These are phyloP conservation scores for Nakataea oryzae DNA, from an alignment of 2,329 filamentous ascomycete species.

Conservation along the genomic window DNA sequence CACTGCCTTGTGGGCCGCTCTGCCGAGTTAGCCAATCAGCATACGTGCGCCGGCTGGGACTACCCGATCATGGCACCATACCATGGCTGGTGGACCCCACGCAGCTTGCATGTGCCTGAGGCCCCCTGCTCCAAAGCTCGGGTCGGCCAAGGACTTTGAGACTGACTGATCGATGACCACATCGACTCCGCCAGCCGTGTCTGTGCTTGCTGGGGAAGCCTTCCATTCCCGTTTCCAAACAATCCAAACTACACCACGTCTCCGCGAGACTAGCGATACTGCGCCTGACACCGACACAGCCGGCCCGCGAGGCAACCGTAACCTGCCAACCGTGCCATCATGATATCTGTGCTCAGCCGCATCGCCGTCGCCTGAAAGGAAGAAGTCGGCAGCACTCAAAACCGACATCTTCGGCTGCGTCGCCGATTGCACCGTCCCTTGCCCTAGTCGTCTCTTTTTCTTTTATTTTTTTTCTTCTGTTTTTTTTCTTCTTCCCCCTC, in stretches of 20 bases:
- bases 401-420: neutral
- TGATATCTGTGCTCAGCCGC: neutral
- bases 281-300: neutral
- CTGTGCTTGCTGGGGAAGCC: neutral
- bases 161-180: conserved; percentile 1
- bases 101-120: neutral
- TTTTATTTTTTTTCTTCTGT: neutral
- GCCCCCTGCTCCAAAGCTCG: neutral
- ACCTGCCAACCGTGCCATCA: neutral
- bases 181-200: neutral
- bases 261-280: neutral
- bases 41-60: no score
- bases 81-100: neutral
- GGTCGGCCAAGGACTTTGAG: neutral
- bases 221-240: neutral
- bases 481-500: no score
- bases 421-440: neutral
- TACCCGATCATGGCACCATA: neutral
- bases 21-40: neutral
- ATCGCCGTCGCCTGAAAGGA: neutral
- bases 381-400: neutral
- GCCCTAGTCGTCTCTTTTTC: neutral
- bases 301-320: no score
- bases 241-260: neutral
- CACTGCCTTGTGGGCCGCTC: no score